Conservation (phyloP, 805 yeast genomes). For the Sugiyamaella marilandica region DNA sequence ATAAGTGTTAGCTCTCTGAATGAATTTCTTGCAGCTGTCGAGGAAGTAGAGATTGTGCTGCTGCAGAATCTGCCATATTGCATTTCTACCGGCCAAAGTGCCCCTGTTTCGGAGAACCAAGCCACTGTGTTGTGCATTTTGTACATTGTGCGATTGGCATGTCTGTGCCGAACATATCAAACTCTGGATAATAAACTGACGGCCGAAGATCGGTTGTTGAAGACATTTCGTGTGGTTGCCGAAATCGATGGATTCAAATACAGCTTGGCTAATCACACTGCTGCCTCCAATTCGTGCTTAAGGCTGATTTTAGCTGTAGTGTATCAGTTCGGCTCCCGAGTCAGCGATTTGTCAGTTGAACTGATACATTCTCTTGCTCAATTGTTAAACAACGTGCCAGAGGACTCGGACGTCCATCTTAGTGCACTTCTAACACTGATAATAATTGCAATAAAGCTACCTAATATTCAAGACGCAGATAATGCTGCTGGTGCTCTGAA, state of each 20-base stretch:
- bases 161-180: neutral
- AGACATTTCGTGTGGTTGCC: neutral
- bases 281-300: neutral
- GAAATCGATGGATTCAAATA: neutral
- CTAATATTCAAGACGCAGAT: neutral
- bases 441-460: neutral
- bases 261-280: neutral
- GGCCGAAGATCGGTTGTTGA: neutral
- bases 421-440: neutral
- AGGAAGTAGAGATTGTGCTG: neutral
- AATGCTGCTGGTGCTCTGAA: neutral
- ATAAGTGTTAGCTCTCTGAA: neutral
- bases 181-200: neutral
- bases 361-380: neutral
- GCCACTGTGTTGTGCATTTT: neutral
- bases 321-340: neutral
- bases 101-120: neutral
- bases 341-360: neutral
- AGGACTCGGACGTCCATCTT: neutral
- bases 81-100: neutral
- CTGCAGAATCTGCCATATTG: neutral
- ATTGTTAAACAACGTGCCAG: neutral
- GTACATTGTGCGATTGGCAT: neutral
- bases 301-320: neutral
- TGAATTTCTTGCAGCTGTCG: neutral